Evolutionary conservation across 441 rosid genomes (phyloP).

Genomic region (Cnidoscolus chayamansa): DNA sequence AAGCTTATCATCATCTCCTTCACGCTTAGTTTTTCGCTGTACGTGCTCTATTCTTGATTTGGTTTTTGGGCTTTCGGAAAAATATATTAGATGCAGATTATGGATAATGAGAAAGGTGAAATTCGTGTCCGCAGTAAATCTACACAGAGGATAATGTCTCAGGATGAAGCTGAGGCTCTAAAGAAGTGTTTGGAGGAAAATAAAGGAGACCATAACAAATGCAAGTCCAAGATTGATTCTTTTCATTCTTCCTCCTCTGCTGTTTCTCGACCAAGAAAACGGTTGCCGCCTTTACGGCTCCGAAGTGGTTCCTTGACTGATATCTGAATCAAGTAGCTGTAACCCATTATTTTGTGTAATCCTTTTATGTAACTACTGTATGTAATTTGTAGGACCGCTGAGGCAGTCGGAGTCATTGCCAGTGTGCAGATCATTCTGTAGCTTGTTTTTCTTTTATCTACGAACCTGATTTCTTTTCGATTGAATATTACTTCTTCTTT

Average conservation of each 20-base stretch:
- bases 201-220: slow-evolving; percentile 34
- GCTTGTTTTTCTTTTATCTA: too few relatives aligned
- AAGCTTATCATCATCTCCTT: not conserved
- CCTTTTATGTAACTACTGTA: not conserved
- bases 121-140: not conserved
- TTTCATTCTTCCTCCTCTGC: slow-evolving; percentile 26
- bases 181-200: slow-evolving; percentile 34
- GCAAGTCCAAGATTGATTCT: slow-evolving; percentile 40
- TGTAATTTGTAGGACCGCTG: too few relatives aligned
- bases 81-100: not conserved
- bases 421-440: too few relatives aligned
- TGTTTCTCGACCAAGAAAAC: slow-evolving; percentile 15
- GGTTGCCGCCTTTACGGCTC: slow-evolving; percentile 21
- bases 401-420: not conserved
- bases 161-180: slow-evolving; percentile 23
- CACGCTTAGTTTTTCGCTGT: not conserved
- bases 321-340: slow-evolving; percentile 23
- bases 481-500: too few relatives aligned
- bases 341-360: not conserved
- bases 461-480: too few relatives aligned
- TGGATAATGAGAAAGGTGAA: slow-evolving; percentile 25
- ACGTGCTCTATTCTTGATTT: not conserved
- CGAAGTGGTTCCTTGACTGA: slow-evolving; percentile 34
- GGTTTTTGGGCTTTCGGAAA: not conserved
- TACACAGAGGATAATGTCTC: slow-evolving; percentile 20